Percentiles rank a stretch among this genome's conserved stretches.
These are phyloP conservation scores for Hypsizygus ulmarius DNA, from an alignment of 1,284 basidiomycete genomes.

Conservation along the genomic window DNA sequence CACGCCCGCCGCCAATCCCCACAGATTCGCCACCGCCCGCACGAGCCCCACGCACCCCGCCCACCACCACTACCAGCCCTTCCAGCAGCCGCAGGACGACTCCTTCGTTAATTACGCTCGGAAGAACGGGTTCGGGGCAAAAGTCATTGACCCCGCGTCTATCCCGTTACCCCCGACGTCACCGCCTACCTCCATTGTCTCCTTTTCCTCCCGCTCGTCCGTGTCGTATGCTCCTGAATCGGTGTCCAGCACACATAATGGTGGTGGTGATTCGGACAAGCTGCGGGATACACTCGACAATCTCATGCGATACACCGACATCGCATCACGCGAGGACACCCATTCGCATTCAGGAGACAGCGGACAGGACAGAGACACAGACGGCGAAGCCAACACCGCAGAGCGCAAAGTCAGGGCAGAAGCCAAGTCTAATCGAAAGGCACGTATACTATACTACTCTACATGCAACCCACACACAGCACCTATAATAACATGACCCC, in stretches of 20 bases:
- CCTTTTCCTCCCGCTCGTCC: constrained; percentile 66
- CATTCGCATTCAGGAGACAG: constrained; percentile 25
- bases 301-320: constrained; percentile 28
- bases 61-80: constrained; percentile 36
- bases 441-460: constrained; percentile 26
- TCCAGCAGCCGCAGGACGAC: constrained; percentile 33
- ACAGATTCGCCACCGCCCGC: constrained; percentile 45
- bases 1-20: constrained; percentile 52
- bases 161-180: constrained; percentile 64
- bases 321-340: constrained; percentile 25
- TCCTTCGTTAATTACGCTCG: constrained; percentile 1
- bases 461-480: constrained; percentile 5
- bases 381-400: constrained; percentile 35
- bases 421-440: constrained; percentile 79
- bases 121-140: constrained; percentile 28
- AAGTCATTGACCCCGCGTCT: constrained; percentile 50
- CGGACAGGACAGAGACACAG: constrained; percentile 26
- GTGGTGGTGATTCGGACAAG: constrained; percentile 20
- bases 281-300: constrained; percentile 33
- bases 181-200: constrained; percentile 65
- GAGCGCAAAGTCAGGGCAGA: constrained; percentile 59
- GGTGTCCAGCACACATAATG: no score
- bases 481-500: no score
- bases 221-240: constrained; percentile 33
- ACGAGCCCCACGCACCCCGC: constrained; percentile 29